Evolutionary conservation across 2,329 filamentous ascomycete genomes (phyloP), one percentile per base, ranked within the genome.

Genomic region (Aspergillus pseudotamarii): DNA sequence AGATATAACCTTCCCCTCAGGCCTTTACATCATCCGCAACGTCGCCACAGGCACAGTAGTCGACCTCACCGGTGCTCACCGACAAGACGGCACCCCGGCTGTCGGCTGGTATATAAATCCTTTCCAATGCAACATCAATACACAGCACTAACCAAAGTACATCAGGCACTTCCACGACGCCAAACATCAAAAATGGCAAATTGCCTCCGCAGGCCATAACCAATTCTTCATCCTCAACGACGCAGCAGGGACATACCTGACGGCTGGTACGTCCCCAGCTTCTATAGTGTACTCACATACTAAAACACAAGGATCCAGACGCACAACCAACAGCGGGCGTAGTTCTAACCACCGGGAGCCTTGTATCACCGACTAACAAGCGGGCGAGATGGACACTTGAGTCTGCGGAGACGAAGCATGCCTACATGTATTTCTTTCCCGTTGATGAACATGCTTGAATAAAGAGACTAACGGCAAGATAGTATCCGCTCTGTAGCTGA

Each of bases 401-500:
- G 6, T 36, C 51, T 19, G 51, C 30, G 1, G 8, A 34, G 19
- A n/a, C 10, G 8, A 36, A 36, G 5, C 30, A 54, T 6, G 51
- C 32, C 4, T 36, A 36, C 5, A 23, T 12, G 51, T 36, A 36
- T 48, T 11, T 19, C 6, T 14, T 14, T 16, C 51, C 23, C 4
- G 6, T 1, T 46, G 14, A 1, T 14, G 4, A 46, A 14, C 38
- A 8, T 3, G 2, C 9, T n/a, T 8, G 1, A 16, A 28, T 16
- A 19, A 2, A 1, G 12, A 3, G 8, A 1, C 23, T 26, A 19
- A 28, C 12, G 0, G 12, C 1, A 4, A n/a, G 0, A 36, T 16
- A 54, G 51, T 23, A 54, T 54, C 16, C 51, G n/a, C 51, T n/a
- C 19, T 11, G 51, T 36, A 12, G 51, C 51, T 1, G 19, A 34